Evolutionary conservation across 2,329 filamentous ascomycete species (phyloP).

Genomic region (Pseudopyrenochaeta lycopersici): DNA sequence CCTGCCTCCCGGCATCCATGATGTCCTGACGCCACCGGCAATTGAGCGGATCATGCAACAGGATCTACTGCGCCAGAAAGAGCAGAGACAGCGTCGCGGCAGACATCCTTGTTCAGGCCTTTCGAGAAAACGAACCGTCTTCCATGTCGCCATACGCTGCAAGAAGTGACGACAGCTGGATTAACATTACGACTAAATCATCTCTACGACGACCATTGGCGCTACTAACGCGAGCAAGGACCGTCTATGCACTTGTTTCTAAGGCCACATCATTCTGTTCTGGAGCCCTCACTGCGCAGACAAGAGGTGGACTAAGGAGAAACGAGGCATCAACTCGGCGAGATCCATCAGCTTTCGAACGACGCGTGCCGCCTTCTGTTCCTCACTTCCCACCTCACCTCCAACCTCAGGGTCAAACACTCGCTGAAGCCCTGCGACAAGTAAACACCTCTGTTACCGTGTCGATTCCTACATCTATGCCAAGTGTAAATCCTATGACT

Average conservation of each 20-base stretch:
- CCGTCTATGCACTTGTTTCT: not conserved
- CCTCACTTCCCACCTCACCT: too few relatives aligned
- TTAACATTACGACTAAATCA: conserved; percentile 3
- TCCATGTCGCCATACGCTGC: too few relatives aligned
- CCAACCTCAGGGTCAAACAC: too few relatives aligned
- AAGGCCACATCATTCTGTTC: conserved; percentile 5
- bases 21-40: conserved; percentile 14
- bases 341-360: conserved; percentile 9
- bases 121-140: too few relatives aligned
- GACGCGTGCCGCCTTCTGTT: not conserved
- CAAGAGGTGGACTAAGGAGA: conserved; percentile 3
- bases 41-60: conserved; percentile 20
- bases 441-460: conserved; percentile 11
- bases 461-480: conserved; percentile 10
- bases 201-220: conserved; percentile 11
- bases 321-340: conserved; percentile 5
- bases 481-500: conserved; percentile 7
- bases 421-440: too few relatives aligned
- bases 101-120: not conserved
- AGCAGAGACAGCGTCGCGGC: conserved; percentile 8
- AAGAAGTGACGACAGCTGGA: not conserved
- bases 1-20: conserved; percentile 12
- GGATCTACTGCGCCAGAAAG: conserved; percentile 17
- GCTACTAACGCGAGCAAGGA: conserved; percentile 10
- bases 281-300: conserved; percentile 11